Evolutionary conservation across 352 stramenopile species (phyloP).

Genomic region (Hyaloperonospora arabidopsidis): DNA sequence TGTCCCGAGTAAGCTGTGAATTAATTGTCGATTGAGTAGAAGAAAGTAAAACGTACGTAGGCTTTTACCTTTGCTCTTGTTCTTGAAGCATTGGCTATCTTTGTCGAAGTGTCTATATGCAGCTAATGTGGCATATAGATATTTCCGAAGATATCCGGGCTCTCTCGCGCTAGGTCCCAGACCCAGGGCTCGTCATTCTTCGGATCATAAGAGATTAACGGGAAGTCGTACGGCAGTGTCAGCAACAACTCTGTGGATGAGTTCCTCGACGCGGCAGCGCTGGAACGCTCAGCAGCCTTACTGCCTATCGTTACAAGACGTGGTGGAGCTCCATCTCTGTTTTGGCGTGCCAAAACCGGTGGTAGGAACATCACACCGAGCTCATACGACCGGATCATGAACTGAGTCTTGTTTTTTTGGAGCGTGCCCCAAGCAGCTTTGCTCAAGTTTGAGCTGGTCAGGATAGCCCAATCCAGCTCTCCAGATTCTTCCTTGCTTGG

Average conservation of each 20-base stretch:
- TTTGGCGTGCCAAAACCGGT: constrained; percentile 13
- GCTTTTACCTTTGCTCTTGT: constrained; percentile 17
- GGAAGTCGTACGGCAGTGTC: constrained; percentile 61
- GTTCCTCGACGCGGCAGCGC: constrained; percentile 3
- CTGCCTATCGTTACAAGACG: constrained; percentile 36
- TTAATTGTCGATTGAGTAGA: background rate
- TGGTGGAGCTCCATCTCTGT: background rate
- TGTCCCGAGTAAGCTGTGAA: constrained; percentile 5
- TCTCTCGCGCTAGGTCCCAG: constrained; percentile 66
- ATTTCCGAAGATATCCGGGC: constrained; percentile 59
- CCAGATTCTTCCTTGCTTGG: constrained; percentile 21
- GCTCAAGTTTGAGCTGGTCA: constrained; percentile 80
- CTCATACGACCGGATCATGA: constrained; percentile 82
- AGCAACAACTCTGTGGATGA: constrained; percentile 24
- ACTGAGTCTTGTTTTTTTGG: constrained; percentile 68
- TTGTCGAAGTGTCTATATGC: constrained; percentile 1
- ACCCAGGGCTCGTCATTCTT: constrained; percentile 72
- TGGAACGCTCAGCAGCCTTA: constrained; percentile 14
- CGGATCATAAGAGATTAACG: constrained; percentile 58
- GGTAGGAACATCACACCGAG: constrained; percentile 71
- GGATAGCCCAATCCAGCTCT: constrained; percentile 55
- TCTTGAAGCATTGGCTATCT: background rate
- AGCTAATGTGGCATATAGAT: constrained; percentile 53
- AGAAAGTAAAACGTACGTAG: constrained; percentile 1
- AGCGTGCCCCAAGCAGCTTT: constrained; percentile 69